These are phyloP conservation scores for Trypanosoma cruzi DNA, from an alignment of 208 protist genomes.

Conservation along the genomic window DNA sequence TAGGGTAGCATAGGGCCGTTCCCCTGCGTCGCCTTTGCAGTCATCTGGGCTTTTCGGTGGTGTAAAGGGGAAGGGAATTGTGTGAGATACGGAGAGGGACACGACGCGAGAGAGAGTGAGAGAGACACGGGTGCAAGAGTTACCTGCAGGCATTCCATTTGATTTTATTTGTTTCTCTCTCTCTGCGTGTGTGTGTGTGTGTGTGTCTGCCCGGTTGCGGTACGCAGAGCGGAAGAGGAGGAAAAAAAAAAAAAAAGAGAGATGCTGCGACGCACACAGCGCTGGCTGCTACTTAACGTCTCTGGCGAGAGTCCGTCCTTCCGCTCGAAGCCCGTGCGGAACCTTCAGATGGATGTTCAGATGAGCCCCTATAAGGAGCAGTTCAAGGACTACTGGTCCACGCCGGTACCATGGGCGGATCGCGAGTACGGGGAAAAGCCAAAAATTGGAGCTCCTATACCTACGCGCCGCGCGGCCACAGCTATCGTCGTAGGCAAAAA, in stretches of 20 bases:
- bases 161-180: background rate
- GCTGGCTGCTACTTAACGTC: constrained; percentile 61
- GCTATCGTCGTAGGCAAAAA: constrained; percentile 76
- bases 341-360: constrained; percentile 77
- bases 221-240: too few species aligned
- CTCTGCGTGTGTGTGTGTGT: background rate
- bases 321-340: constrained; percentile 73
- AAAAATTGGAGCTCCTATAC: constrained; percentile 78
- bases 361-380: constrained; percentile 91
- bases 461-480: constrained; percentile 71
- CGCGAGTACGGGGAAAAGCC: constrained; percentile 88
- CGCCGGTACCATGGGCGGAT: constrained; percentile 81
- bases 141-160: background rate
- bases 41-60: background rate
- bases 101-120: background rate
- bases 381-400: constrained; percentile 91
- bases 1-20: background rate
- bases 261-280: constrained; percentile 45
- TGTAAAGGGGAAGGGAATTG: background rate
- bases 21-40: constrained; percentile 13
- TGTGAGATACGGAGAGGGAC: background rate
- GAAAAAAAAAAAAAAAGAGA: background rate
- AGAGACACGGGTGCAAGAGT: background rate
- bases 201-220: too few species aligned
- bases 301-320: constrained; percentile 82